Evolutionary conservation across 2,329 filamentous ascomycete species (phyloP), one percentile per base, ranked within the genome.

Genomic region (Catunica adiposa): DNA sequence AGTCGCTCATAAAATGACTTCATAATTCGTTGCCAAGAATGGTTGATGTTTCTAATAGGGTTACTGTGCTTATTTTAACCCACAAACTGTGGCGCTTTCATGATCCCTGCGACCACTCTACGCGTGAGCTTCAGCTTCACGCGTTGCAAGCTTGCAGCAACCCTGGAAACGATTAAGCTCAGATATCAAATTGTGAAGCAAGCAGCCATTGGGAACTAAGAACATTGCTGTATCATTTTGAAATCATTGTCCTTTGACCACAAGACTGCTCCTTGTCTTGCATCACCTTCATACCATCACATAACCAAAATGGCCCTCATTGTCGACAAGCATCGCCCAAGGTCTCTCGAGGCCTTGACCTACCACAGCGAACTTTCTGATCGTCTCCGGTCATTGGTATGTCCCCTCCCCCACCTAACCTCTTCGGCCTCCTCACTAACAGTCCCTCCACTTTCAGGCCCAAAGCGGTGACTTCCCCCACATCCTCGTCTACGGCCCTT

Each of bases 391-490:
- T 88, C 92, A 29, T 76, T 98, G 60, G 89, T 95, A 79, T 63
- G 78, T 62, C 17, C 20, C 4, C 9, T 15, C 17, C 51, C 26
- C 17, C 40, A 29, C 25, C 25, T 9, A 53, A 23, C 7, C 29
- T 20, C 7, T 6, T 44, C 38, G 29, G n/a, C n/a, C n/a, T n/a
- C n/a, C 37, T 44, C 38, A 5, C 25, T 38, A 37, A 47, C 15
- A n/a, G 20, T 54, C 40, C 20, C 7, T 54, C 40, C 20, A 3
- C 31, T 14, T 3, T 38, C 62, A 95, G 89, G 92, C 92, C 55
- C 87, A 94, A 78, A 94, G 86, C 70, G 89, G 90, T 63, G 94
- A 98, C 68, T 98, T 98, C 66, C 92, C 92, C 52, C 94, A 98
- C 71, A 82, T 98, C 50, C 85, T 98, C 60, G 86, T 98, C 61